Percentiles rank a stretch among this genome's conserved stretches.
phyloP scores from a whole-genome alignment of 2,329 filamentous ascomycete species.

The Penicillium polonicum region DNA sequence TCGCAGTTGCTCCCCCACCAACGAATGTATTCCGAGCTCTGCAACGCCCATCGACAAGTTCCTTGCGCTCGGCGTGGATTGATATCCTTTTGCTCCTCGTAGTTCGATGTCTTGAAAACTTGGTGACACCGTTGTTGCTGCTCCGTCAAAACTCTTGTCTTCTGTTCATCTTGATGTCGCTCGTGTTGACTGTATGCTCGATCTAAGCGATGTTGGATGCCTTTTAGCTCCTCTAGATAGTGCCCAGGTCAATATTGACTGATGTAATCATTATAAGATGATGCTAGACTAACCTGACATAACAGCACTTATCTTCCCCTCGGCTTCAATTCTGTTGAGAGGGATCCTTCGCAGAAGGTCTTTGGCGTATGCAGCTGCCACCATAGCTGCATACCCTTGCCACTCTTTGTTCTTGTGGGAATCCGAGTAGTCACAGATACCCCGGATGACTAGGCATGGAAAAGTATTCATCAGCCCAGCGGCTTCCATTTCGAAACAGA shows the following conservation, averaged over 20 bases:
- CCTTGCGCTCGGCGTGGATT: conserved; percentile 23
- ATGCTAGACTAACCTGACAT: no score
- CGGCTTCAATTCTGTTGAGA: neutral
- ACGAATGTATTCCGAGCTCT: conserved; percentile 25
- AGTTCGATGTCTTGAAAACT: conserved; percentile 29
- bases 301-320: neutral
- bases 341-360: neutral
- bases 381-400: neutral
- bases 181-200: no score
- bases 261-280: no score
- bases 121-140: conserved; percentile 23
- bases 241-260: no score
- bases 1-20: conserved; percentile 26
- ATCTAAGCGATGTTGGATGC: no score
- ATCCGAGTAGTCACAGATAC: conserved; percentile 2
- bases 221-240: no score
- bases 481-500: neutral
- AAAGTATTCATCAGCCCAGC: conserved; percentile 1
- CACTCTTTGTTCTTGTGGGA: neutral
- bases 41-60: conserved; percentile 38
- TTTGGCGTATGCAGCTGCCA: neutral
- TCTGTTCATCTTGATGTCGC: no score
- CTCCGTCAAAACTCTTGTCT: neutral
- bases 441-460: neutral
- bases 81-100: conserved; percentile 33